Base-by-base conservation (phyloP, 1,284 basidiomycete species). In the Ustanciosporium gigantosporum region DNA sequence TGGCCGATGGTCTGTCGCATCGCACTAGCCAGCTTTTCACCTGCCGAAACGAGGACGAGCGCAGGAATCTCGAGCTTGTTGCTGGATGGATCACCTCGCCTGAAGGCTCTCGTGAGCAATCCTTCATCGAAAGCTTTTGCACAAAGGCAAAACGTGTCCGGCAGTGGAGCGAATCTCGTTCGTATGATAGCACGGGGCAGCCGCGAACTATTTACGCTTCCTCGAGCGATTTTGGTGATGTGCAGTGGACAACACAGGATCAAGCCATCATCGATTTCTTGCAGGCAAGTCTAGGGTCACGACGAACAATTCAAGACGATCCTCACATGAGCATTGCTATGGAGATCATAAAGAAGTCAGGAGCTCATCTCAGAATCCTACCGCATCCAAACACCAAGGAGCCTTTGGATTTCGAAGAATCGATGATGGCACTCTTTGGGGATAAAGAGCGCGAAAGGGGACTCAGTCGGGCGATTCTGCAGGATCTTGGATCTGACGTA, bases 241-340 rank as follows among this genome's bases (percentile, higher is more conserved):
- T 77, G 7, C 25, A 31, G 7, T 89, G 86, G 83, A 83, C 82
- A 6, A 62, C 79, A 1, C 78, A 82, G 2, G 91, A 95, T 61
- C 79, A 77, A 25, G 66, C 81, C 22, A 86, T 94, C 55, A 79
- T 95, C 31, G 79, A 81, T 3, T 87, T 89, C 60, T 80, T 95
- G 19, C 77, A 83, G 16, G 79, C 83, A n/a, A 82, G 87, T 3
- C 74, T 91, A 20, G 83, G 84, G 13, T 82, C 83, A 17, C 80
- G 78, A 2, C 85, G 87, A 22, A 79, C 82, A 1, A 83, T 82
- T n/a, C 89, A 92, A 73, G 35, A 36, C 0, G 84, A 89, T 48
- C 86, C 87, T 0, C 88, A 86, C 67, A 73, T 80, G 1, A 73
- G 83, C 0, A 79, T 84, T 0, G 80, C 83, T 13, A 82, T 84